phyloP scores from a whole-genome alignment of 768 basidiomycete genomes.

The Lactarius trivialis region DNA sequence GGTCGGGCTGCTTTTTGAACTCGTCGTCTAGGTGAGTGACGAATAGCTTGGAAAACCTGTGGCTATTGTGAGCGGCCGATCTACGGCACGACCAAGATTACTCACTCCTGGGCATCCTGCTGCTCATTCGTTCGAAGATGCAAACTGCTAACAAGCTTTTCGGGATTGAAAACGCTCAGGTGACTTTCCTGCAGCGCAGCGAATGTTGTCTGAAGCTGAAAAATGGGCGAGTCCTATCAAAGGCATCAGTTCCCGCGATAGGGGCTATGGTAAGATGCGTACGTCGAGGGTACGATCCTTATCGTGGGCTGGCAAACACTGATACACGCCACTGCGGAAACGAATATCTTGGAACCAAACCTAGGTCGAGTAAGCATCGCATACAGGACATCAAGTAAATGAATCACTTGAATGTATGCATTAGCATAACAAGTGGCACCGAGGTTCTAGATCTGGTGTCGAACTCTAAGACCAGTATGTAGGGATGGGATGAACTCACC shows the following conservation, averaged over 20 bases:
- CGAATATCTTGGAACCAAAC: constrained; percentile 87
- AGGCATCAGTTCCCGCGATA: neutral
- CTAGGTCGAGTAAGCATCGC: constrained; percentile 34
- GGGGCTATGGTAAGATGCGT: neutral
- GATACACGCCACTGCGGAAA: constrained; percentile 80
- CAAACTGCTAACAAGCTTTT: constrained; percentile 78
- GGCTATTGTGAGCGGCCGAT: constrained; percentile 5
- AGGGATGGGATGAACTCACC: constrained; percentile 35
- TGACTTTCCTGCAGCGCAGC: constrained; percentile 76
- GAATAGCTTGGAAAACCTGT: constrained; percentile 90
- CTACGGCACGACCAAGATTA: constrained; percentile 1
- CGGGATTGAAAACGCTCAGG: constrained; percentile 72
- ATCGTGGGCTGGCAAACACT: constrained; percentile 55
- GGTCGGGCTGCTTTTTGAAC: constrained; percentile 73
- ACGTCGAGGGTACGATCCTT: constrained; percentile 41
- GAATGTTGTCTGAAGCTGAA: constrained; percentile 74
- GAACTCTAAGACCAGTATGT: constrained; percentile 4
- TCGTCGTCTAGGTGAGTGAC: constrained; percentile 83
- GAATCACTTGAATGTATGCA: constrained; percentile 76
- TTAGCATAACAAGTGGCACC: constrained; percentile 98
- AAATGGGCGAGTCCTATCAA: constrained; percentile 65
- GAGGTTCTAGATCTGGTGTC: constrained; percentile 58
- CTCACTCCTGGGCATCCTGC: constrained; percentile 95
- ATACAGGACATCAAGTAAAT: neutral
- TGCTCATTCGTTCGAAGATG: constrained; percentile 78